These are phyloP conservation scores for Apiotrichum montevideense DNA, from an alignment of 1,284 basidiomycete genomes.

Conservation along the genomic window DNA sequence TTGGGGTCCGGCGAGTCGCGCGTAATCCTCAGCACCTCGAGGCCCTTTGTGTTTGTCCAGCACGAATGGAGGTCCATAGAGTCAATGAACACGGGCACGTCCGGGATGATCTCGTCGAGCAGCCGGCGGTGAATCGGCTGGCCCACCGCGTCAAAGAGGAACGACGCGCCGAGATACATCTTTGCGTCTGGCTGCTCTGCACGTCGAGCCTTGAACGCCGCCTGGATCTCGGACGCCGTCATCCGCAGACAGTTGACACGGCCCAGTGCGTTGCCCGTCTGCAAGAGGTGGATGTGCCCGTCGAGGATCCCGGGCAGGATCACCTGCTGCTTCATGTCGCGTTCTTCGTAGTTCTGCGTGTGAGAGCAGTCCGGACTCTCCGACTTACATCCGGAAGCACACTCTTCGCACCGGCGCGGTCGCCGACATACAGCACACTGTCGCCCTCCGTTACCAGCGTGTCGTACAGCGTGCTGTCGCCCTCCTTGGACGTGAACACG, in stretches of 20 bases:
- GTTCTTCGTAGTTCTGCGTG: not conserved
- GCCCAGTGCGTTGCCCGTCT: conserved; percentile 23
- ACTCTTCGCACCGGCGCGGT: not conserved
- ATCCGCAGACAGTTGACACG: conserved; percentile 19
- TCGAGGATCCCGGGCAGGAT: conserved; percentile 34
- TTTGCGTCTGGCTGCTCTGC: conserved; percentile 7
- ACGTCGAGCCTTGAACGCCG: conserved; percentile 6
- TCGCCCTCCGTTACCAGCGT: conserved; percentile 20
- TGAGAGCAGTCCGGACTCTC: not conserved
- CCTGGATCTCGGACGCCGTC: conserved; percentile 17
- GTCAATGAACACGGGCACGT: conserved; percentile 33
- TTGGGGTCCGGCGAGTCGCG: conserved; percentile 19
- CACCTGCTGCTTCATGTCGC: conserved; percentile 14
- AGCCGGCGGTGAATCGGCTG: conserved; percentile 14
- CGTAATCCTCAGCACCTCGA: conserved; percentile 22
- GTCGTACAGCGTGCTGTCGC: conserved; percentile 19
- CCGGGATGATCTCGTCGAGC: conserved; percentile 25
- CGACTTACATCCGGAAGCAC: not conserved
- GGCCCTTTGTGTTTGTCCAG: conserved; percentile 30
- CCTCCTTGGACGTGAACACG: conserved; percentile 24
- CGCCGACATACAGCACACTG: conserved; percentile 19
- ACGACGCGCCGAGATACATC: conserved; percentile 21
- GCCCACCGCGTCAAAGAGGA: conserved; percentile 25
- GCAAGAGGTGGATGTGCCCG: conserved; percentile 29
- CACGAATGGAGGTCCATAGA: conserved; percentile 23